Base-by-base conservation (phyloP, 1,139 yeast species). In the Lodderomyces parapsilosis region DNA sequence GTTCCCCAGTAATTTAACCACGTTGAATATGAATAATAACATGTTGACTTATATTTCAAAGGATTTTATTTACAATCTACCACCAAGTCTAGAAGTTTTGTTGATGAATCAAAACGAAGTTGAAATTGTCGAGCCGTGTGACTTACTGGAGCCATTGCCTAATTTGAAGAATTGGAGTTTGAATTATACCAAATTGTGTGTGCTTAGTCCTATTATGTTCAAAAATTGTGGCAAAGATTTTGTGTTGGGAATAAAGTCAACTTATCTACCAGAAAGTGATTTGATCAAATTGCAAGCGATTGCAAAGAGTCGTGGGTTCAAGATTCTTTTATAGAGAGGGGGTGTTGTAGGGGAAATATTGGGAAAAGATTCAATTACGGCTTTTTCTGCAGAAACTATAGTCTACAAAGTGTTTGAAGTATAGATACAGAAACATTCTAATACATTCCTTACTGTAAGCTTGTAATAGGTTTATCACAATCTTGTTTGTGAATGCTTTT, bases 1-100 rank as follows among this genome's bases (percentile, higher is more conserved):
- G 38, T 65, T 69, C 57, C 76, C 76, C 1, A 53, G 61, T 0
- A 32, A 27, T 1, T 55, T 71, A 19, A 50, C 47, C 32, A 37
- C 39, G 13, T 49, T 71, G n/a, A 49, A 54, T 30, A 48, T 71
- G 22, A 62, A 61, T 37, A 49, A 52, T 6, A 71, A 71, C 44
- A 49, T 52, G 43, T 48, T 71, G 11, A 45, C 50, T 5, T 47
- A 47, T 32, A 33, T 68, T 1, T 53, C 68, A 1, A 36, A 37
- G 9, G 44, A 52, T 1, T 58, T 67, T 42, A 24, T 69, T 2
- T n/a, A 42, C 5, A 54, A 50, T 6, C 55, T 71, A 22, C 76
- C 77, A 0, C 35, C 48, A 7, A 43, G 63, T 10, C 46, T 71
- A 6, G 57, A 59, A 38, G 33, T 23, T 1, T 49, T 71, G 31